Base-by-base conservation (phyloP, 129 eudicot species). In the Logfia minima region DNA sequence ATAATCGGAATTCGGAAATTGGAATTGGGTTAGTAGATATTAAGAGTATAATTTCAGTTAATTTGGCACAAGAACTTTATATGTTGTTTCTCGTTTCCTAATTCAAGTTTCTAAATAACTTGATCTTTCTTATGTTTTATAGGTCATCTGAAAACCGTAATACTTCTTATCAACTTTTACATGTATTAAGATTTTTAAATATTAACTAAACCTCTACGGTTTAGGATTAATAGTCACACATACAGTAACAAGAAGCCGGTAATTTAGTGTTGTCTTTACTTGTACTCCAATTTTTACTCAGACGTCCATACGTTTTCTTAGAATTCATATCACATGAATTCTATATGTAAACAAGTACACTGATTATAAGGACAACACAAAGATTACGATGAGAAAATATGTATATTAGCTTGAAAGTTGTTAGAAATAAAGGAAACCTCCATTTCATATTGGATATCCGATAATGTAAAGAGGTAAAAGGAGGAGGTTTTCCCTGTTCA, bases 361-460 rank as follows among this genome's bases (percentile, higher is more conserved):
- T 18, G 61, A 55, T 14, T 19, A 55, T 6, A 9, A 55, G 22
- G 61, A 55, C 61, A 55, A 55, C 61, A 35, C 28, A 23, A 72
- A 56, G 77, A 58, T 34, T 53, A 10, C 77, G 21, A 74, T 74
- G 39, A 26, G 31, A 43, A 72, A 72, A 53, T 18, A 31, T 72
- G 29, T 31, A 29, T 8, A 19, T 34, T 53, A 72, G 11, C 66
- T 55, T 72, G 0, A 1, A 6, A 52, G 1, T n/a, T n/a, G 18
- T 53, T 72, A 11, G 9, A 71, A 19, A 19, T 53, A 11, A 72
- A 72, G 31, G n/a, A 72, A 29, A 5, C 13, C 31, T 29, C 11
- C 24, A 28, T 14, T 29, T 71, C n/a, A 18, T 31, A 17, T 14
- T 29, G 5, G 65, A 53, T 71, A 53, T 71, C 29, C 24, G 28